These are phyloP conservation scores for Xylariales sp. DNA, from an alignment of 2,329 filamentous ascomycete genomes.

Conservation along the genomic window DNA sequence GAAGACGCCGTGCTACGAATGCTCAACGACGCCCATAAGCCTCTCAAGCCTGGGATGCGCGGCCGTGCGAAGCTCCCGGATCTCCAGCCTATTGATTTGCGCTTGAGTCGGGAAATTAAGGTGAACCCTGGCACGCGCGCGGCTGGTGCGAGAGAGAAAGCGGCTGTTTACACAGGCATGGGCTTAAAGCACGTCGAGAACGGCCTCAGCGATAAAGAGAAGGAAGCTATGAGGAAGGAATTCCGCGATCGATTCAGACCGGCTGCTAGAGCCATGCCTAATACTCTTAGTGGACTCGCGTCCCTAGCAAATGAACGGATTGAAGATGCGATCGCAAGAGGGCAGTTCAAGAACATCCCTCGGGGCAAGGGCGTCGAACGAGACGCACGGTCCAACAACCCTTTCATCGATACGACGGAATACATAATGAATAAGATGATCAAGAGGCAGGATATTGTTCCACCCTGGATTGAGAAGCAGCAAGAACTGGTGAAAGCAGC, in stretches of 20 bases:
- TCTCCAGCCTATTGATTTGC: slow-evolving; percentile 47
- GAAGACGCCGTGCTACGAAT: slow-evolving; percentile 80
- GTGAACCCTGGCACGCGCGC: slow-evolving; percentile 41
- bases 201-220: slow-evolving; percentile 64
- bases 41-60: slow-evolving; percentile 48
- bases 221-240: slow-evolving; percentile 64
- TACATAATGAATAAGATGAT: slow-evolving; percentile 99
- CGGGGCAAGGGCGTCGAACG: slow-evolving; percentile 74
- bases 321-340: slow-evolving; percentile 86
- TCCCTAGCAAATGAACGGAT: slow-evolving; percentile 85
- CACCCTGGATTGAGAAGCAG: slow-evolving; percentile 98
- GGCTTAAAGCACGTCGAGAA: slow-evolving; percentile 45
- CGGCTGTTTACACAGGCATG: slow-evolving; percentile 44
- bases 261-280: slow-evolving; percentile 66
- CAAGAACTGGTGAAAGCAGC: slow-evolving; percentile 74
- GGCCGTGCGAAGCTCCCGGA: slow-evolving; percentile 39
- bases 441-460: slow-evolving; percentile 89
- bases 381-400: slow-evolving; percentile 78
- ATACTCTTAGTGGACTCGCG: slow-evolving; percentile 70
- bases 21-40: slow-evolving; percentile 74
- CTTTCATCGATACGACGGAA: slow-evolving; percentile 93
- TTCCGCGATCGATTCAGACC: slow-evolving; percentile 78
- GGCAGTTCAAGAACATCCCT: slow-evolving; percentile 80
- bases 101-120: slow-evolving; percentile 36
- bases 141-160: slow-evolving; percentile 53